Percentiles rank a stretch among this genome's conserved stretches.
Evolutionary conservation across 2,329 filamentous ascomycete genomes (phyloP).

Genomic region (Tolypocladium ovalisporum): DNA sequence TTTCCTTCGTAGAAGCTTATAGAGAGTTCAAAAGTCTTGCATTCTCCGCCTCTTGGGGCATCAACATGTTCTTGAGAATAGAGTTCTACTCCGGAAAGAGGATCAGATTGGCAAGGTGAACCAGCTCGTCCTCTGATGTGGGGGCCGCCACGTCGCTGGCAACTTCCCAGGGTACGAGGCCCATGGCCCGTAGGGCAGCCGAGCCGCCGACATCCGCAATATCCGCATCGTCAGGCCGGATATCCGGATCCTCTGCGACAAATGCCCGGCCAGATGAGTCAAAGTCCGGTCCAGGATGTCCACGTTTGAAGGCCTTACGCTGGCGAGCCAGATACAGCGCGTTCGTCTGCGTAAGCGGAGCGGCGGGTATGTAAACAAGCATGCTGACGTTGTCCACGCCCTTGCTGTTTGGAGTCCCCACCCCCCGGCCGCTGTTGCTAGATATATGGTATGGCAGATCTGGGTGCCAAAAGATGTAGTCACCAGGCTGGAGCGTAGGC

Average conservation of each 20-base stretch:
- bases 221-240: conserved; percentile 37
- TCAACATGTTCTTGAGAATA: not conserved
- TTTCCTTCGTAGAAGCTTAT: too few relatives aligned
- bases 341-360: conserved; percentile 46
- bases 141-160: conserved; percentile 14
- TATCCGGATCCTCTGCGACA: conserved; percentile 39
- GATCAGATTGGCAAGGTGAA: conserved; percentile 44
- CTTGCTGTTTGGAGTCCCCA: conserved; percentile 4
- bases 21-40: not conserved
- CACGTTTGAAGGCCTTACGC: conserved; percentile 44
- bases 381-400: conserved; percentile 29
- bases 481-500: conserved; percentile 41
- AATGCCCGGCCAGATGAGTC: conserved; percentile 37
- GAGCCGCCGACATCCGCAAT: conserved; percentile 39
- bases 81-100: conserved; percentile 1
- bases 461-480: conserved; percentile 49
- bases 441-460: conserved; percentile 46
- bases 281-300: conserved; percentile 44
- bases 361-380: conserved; percentile 44
- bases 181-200: conserved; percentile 45
- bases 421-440: conserved; percentile 18
- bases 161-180: conserved; percentile 38
- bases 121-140: conserved; percentile 38
- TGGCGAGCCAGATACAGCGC: conserved; percentile 46
- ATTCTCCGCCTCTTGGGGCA: too few relatives aligned